phyloP scores from a whole-genome alignment of 352 stramenopile species.

The Lagenidium giganteum region DNA sequence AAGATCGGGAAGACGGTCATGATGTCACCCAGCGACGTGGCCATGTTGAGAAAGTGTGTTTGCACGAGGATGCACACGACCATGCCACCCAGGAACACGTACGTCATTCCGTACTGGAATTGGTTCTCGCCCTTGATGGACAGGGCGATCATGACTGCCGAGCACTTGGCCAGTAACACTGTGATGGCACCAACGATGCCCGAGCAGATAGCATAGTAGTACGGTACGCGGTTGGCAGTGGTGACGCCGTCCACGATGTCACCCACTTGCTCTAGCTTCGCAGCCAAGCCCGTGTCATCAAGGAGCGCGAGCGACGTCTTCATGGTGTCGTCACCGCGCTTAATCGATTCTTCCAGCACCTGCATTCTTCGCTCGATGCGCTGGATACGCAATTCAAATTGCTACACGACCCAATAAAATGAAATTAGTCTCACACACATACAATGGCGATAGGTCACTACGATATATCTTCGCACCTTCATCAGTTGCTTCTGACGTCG shows the following conservation, averaged over 20 bases:
- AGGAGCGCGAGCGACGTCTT: no score
- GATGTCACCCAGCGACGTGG: conserved; percentile 76
- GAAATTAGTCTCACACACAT: not conserved
- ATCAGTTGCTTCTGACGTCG: conserved; percentile 78
- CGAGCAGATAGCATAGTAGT: conserved; percentile 85
- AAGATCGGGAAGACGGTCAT: conserved; percentile 90
- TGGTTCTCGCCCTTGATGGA: conserved; percentile 82
- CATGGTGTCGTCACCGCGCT: conserved; percentile 29
- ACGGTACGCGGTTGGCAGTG: conserved; percentile 49
- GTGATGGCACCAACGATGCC: conserved; percentile 83
- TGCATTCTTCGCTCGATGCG: conserved; percentile 61
- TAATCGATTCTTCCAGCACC: conserved; percentile 66
- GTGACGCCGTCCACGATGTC: conserved; percentile 24
- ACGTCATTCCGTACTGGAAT: conserved; percentile 81
- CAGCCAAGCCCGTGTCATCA: not conserved
- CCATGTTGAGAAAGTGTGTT: conserved; percentile 86
- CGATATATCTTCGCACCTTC: no score
- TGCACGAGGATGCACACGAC: conserved; percentile 83
- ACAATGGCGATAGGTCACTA: not conserved
- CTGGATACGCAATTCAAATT: conserved; percentile 63
- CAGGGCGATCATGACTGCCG: conserved; percentile 79
- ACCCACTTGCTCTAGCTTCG: conserved; percentile 21
- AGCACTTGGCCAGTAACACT: conserved; percentile 82
- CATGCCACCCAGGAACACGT: conserved; percentile 85
- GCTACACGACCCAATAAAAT: conserved; percentile 11